Percentiles rank a stretch among this genome's conserved stretches.
Evolutionary conservation across 2,329 filamentous ascomycete genomes (phyloP).

Genomic region (Cordyceps cicadae): DNA sequence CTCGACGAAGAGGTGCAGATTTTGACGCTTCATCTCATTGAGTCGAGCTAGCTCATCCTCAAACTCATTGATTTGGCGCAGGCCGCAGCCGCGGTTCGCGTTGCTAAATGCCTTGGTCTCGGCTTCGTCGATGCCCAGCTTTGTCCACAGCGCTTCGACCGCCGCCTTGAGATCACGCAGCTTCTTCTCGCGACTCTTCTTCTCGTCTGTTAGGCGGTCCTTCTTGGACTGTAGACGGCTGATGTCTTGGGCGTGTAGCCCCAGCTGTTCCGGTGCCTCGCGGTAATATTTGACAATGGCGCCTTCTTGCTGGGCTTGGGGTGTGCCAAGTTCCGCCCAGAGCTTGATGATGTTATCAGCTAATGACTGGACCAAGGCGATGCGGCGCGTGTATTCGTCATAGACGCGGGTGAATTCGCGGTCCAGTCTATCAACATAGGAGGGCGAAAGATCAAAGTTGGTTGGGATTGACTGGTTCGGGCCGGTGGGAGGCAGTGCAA

Average conservation of each 20-base stretch:
- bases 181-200: slow-evolving; percentile 69
- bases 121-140: slow-evolving; percentile 71
- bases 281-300: slow-evolving; percentile 83
- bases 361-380: slow-evolving; percentile 64
- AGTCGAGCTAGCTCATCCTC: slow-evolving; percentile 81
- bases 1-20: slow-evolving; percentile 91
- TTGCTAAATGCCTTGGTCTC: slow-evolving; percentile 83
- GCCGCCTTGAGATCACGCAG: slow-evolving; percentile 66
- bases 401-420: slow-evolving; percentile 90
- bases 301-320: slow-evolving; percentile 84
- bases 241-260: slow-evolving; percentile 82
- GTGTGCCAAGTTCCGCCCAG: slow-evolving; percentile 91
- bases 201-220: slow-evolving; percentile 81
- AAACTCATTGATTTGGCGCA: slow-evolving; percentile 90
- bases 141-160: slow-evolving; percentile 85
- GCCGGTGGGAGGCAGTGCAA: slow-evolving; percentile 75
- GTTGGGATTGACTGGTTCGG: slow-evolving; percentile 69
- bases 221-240: slow-evolving; percentile 61
- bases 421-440: slow-evolving; percentile 81
- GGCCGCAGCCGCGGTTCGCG: slow-evolving; percentile 79
- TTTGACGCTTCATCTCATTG: slow-evolving; percentile 90
- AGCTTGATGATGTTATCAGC: slow-evolving; percentile 84
- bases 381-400: slow-evolving; percentile 85
- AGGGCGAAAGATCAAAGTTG: slow-evolving; percentile 83
- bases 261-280: slow-evolving; percentile 86